Base-by-base conservation (phyloP, 148 eudicot genomes). In the Chenopodium formosanum region DNA sequence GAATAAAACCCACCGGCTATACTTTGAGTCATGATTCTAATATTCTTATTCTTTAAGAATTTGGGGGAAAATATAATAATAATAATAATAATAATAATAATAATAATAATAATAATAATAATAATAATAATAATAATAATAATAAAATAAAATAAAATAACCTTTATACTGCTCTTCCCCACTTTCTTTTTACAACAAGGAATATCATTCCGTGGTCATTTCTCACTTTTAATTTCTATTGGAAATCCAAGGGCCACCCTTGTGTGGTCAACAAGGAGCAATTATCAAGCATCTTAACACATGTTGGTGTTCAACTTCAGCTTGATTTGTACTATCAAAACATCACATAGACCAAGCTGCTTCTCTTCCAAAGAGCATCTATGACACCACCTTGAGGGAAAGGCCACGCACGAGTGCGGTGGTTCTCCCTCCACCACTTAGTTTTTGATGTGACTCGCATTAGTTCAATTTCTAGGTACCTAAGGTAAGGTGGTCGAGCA, bases 171-270 rank as follows among this genome's bases (percentile, higher is more conserved):
- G 63, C 66, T 7, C 85, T 78, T 79, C 72, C 71, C 69, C 85
- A 65, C 70, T 82, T 80, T 70, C 17, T 70, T 78, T 68, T 70
- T 68, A 66, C 84, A 78, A 76, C 81, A 90, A 80, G 87, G 95
- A 91, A 90, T 93, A 84, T 78, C 85, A 90, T 93, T 91, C 92
- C 87, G 89, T 88, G 92, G 94, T 92, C 95, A 88, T 88, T 92
- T 89, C 89, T 81, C 81, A 80, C 84, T 78, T 82, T 84, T 48
- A 62, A 11, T 76, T 74, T 72, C 77, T 52, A 79, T 83, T 78
- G 71, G 79, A 72, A 32, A 81, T 50, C 17, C 53, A 73, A 66
- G 79, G 82, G 82, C 82, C 81, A 81, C 70, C 62, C 82, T 70
- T 69, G 73, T 86, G 91, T 85, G 84, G 88, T 85, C 88, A 84